These are phyloP conservation scores for Phytophthora pini DNA, from an alignment of 352 stramenopile genomes.

Conservation along the genomic window DNA sequence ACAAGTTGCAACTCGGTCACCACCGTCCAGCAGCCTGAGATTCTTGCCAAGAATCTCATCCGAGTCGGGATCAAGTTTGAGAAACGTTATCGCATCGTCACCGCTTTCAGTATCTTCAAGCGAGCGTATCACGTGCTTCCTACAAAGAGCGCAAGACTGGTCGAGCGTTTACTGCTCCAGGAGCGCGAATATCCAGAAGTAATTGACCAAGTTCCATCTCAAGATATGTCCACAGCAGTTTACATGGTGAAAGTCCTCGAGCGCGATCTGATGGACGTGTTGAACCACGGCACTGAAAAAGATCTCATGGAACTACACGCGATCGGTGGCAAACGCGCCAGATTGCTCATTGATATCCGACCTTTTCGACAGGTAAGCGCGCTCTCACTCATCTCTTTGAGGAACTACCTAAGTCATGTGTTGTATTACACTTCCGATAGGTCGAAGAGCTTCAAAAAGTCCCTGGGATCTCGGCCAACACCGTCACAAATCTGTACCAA, in stretches of 20 bases:
- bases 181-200: conserved; percentile 34
- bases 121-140: conserved; percentile 57
- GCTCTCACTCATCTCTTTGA: too few relatives aligned
- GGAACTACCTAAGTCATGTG: too few relatives aligned
- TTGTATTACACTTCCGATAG: conserved; percentile 11
- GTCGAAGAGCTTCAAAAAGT: conserved; percentile 53
- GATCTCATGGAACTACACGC: conserved; percentile 54
- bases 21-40: conserved; percentile 23
- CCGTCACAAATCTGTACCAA: conserved; percentile 46
- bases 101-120: conserved; percentile 60
- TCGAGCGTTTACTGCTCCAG: conserved; percentile 46
- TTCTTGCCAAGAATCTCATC: conserved; percentile 68
- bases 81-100: conserved; percentile 43
- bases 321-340: conserved; percentile 62
- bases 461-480: conserved; percentile 53
- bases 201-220: conserved; percentile 31
- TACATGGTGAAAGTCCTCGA: conserved; percentile 56
- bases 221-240: conserved; percentile 46
- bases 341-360: conserved; percentile 46
- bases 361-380: conserved; percentile 49
- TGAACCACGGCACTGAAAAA: conserved; percentile 50
- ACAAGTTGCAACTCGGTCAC: neutral
- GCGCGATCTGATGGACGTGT: conserved; percentile 51
- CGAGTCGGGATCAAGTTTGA: conserved; percentile 59
- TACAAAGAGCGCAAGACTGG: conserved; percentile 52